Base-by-base conservation (phyloP, 352 stramenopile genomes). In the Phytophthora aleatoria region DNA sequence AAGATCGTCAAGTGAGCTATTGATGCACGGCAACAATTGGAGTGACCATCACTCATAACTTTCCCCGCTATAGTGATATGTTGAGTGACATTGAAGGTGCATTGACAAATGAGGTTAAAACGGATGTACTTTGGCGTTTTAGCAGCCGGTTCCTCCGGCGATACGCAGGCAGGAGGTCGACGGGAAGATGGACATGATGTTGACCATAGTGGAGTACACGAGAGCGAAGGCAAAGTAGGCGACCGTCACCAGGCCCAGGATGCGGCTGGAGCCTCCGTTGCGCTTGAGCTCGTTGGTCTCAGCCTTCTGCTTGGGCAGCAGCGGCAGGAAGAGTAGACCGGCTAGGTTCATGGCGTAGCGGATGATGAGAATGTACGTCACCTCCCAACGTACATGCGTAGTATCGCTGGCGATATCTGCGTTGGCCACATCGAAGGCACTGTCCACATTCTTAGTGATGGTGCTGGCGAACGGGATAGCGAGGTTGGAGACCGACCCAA, bases 271-370 rank as follows among this genome's bases (percentile, higher is more conserved):
- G 39, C 74, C 74, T 47, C 77, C 77, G 24, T 64, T 81, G 42
- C 61, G 61, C 54, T 73, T 74, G 16, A 83, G 55, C 47, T 76
- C 63, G 31, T 72, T 71, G 10, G 71, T 79, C 59, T 81, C 68
- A 3, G 69, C 73, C 73, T 85, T 85, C 52, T 89, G 75, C 27
- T 48, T 57, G 10, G 80, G 77, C 36, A 89, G 59, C 58, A 87
- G 38, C 5, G 62, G 52, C 47, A 87, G 59, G 57, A 81, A 85
- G 30, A 71, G 11, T 48, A 66, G 41, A 39, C 27, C 48, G 26
- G 72, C 41, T 24, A 77, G 30, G 41, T 72, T 77, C 48, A 80
- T 71, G 49, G 56, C 49, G 49, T 83, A 83, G 30, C 60, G 63
- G 60, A 89, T 78, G 27, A 83, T 35, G 10, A 82, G 31, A 15